A percentile compares a stretch with the other conserved stretches of the same genome.
Conservation (phyloP, 1,284 basidiomycete species). For the Omphalotus olearius region DNA sequence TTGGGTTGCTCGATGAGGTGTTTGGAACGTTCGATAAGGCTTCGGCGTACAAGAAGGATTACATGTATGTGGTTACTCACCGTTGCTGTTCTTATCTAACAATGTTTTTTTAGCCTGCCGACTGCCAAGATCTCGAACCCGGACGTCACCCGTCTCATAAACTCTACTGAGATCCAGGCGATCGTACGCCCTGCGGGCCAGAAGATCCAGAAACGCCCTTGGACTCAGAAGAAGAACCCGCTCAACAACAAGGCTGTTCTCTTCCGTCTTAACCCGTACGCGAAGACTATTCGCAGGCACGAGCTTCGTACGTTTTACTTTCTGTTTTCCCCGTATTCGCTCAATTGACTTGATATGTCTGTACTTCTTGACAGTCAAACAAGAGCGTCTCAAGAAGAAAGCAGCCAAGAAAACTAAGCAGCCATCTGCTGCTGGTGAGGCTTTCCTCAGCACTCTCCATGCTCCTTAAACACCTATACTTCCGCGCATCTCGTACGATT, state of each 20-base stretch:
- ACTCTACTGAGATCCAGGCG: constrained; percentile 95
- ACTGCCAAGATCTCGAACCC: constrained; percentile 96
- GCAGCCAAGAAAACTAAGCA: constrained; percentile 60
- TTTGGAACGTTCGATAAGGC: constrained; percentile 91
- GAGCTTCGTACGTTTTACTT: constrained; percentile 67
- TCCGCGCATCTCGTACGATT: no score
- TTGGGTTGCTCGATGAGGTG: constrained; percentile 89
- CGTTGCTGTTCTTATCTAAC: not conserved
- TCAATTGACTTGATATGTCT: constrained; percentile 1
- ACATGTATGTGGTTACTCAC: constrained; percentile 51
- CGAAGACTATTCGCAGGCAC: constrained; percentile 88
- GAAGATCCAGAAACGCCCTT: constrained; percentile 85
- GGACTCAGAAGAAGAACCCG: constrained; percentile 99
- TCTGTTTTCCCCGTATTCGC: not conserved
- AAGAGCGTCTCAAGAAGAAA: constrained; percentile 73
- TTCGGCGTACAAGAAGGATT: constrained; percentile 90
- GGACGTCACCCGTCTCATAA: constrained; percentile 97
- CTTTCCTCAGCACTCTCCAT: constrained; percentile 84
- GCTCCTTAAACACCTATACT: constrained; percentile 57
- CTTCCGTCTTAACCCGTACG: constrained; percentile 99
- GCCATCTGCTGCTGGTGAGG: constrained; percentile 69
- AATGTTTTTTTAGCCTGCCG: constrained; percentile 61
- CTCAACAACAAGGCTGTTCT: constrained; percentile 94
- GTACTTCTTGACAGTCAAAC: constrained; percentile 52
- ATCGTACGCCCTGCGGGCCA: constrained; percentile 86